These are phyloP conservation scores for Penicillium sumatraense DNA, from an alignment of 2,329 filamentous ascomycete genomes.

Conservation along the genomic window DNA sequence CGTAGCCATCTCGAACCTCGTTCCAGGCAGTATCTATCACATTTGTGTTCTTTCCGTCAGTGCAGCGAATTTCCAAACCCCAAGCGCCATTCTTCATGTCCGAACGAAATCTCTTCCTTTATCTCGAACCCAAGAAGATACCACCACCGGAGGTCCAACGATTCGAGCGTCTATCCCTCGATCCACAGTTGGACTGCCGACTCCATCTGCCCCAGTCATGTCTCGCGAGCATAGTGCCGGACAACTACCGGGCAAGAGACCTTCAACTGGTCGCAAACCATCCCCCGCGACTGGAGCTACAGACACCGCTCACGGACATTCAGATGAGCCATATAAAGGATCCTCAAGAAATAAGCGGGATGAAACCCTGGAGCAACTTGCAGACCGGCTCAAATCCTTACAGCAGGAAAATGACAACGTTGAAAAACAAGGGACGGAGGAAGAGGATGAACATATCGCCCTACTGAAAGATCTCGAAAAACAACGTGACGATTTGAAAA, in stretches of 20 bases:
- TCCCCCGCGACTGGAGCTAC: constrained; percentile 67
- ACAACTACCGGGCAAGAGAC: constrained; percentile 61
- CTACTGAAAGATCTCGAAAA: constrained; percentile 70
- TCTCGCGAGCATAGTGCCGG: constrained; percentile 68
- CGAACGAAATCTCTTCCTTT: constrained; percentile 66
- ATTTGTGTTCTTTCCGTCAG: constrained; percentile 92
- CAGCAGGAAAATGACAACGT: constrained; percentile 83
- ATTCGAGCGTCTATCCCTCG: constrained; percentile 60
- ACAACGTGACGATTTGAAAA: constrained; percentile 78
- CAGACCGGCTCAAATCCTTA: constrained; percentile 77
- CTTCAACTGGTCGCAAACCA: constrained; percentile 73
- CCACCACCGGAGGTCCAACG: constrained; percentile 39
- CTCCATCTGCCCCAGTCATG: constrained; percentile 65
- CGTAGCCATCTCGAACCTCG: constrained; percentile 87
- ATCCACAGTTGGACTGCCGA: constrained; percentile 58
- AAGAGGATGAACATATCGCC: constrained; percentile 72
- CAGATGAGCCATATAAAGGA: constrained; percentile 44
- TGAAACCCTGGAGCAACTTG: constrained; percentile 75
- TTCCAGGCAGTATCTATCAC: constrained; percentile 88
- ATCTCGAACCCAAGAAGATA: constrained; percentile 41
- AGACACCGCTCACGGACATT: constrained; percentile 45
- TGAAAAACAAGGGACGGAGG: constrained; percentile 67
- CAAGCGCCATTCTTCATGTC: constrained; percentile 82
- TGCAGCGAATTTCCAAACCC: constrained; percentile 87
- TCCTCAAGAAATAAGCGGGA: constrained; percentile 59